Conservation (phyloP, 83 land plant genomes). For the Diphasiastrum complanatum region DNA sequence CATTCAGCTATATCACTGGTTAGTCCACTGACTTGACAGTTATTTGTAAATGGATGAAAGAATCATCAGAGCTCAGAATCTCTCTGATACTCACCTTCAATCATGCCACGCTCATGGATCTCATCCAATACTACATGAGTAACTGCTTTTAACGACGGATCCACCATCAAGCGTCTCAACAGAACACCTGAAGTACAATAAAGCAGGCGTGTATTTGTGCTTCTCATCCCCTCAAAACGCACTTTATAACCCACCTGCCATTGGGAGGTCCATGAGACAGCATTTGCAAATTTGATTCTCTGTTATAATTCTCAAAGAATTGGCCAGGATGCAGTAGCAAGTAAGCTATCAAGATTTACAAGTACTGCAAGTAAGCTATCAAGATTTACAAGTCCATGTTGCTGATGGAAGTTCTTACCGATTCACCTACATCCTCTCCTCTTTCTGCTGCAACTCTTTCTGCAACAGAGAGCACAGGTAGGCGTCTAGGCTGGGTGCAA, state of each 20-base stretch:
- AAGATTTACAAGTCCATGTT: neutral
- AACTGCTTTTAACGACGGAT: constrained; percentile 62
- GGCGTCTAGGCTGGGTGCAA: constrained; percentile 88
- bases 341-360: neutral
- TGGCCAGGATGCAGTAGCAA: no score
- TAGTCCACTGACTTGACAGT: no score
- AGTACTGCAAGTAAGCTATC: neutral
- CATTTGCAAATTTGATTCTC: neutral
- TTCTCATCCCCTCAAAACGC: constrained; percentile 68
- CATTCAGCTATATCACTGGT: no score
- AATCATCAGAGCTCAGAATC: neutral
- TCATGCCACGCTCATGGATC: constrained; percentile 95
- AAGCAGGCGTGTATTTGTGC: constrained; percentile 67
- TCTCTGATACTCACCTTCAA: constrained; percentile 54
- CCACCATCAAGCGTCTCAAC: constrained; percentile 70
- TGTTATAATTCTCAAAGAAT: constrained; percentile 4
- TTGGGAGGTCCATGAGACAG: neutral
- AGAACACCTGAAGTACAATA: constrained; percentile 86
- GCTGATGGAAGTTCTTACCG: constrained; percentile 41
- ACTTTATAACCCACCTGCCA: constrained; percentile 85
- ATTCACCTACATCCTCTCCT: constrained; percentile 79
- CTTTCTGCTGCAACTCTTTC: constrained; percentile 81
- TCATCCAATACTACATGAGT: constrained; percentile 84
- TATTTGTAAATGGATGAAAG: no score
- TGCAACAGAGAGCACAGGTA: constrained; percentile 84